These are phyloP conservation scores for Geoglossum cookeanum DNA, from an alignment of 2,329 filamentous ascomycete genomes.

Conservation along the genomic window DNA sequence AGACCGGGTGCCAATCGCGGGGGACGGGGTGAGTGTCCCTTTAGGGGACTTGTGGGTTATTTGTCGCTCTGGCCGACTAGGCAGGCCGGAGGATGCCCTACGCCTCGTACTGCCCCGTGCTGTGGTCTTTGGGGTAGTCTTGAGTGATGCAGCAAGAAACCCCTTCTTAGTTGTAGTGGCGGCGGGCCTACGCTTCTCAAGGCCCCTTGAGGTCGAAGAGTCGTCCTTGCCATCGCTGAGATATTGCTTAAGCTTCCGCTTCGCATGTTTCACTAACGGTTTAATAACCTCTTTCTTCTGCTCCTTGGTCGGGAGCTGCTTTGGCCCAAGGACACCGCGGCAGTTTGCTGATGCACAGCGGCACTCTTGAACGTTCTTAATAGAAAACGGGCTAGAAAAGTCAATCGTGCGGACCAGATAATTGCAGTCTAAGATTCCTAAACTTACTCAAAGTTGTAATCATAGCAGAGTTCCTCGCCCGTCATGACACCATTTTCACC, in stretches of 20 bases:
- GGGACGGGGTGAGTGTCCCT: not conserved
- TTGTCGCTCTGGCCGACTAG: not conserved
- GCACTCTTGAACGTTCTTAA: conserved; percentile 43
- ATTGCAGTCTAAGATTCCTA: conserved; percentile 5
- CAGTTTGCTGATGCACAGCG: conserved; percentile 41
- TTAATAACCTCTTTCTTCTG: conserved; percentile 19
- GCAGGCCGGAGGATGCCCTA: not conserved
- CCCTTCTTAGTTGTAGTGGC: not conserved
- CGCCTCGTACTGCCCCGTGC: not conserved
- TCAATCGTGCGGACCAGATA: conserved; percentile 11
- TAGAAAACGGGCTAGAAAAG: conserved; percentile 30
- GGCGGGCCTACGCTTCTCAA: not conserved
- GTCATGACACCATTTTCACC: conserved; percentile 80
- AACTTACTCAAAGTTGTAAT: conserved; percentile 54
- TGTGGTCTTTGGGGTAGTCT: not conserved
- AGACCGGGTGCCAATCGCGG: not conserved
- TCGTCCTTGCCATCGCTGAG: not conserved
- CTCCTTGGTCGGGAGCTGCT: conserved; percentile 22
- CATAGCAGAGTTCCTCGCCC: conserved; percentile 90
- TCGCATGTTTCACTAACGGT: conserved; percentile 6
- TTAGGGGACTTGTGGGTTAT: not conserved
- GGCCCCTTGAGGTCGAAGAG: not conserved
- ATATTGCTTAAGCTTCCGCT: conserved; percentile 12
- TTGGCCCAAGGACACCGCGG: conserved; percentile 40
- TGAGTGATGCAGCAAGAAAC: not conserved